Evolutionary conservation across 768 basidiomycete species (phyloP), one percentile per base, ranked within the genome.

Genomic region (Lentinula raphanica): DNA sequence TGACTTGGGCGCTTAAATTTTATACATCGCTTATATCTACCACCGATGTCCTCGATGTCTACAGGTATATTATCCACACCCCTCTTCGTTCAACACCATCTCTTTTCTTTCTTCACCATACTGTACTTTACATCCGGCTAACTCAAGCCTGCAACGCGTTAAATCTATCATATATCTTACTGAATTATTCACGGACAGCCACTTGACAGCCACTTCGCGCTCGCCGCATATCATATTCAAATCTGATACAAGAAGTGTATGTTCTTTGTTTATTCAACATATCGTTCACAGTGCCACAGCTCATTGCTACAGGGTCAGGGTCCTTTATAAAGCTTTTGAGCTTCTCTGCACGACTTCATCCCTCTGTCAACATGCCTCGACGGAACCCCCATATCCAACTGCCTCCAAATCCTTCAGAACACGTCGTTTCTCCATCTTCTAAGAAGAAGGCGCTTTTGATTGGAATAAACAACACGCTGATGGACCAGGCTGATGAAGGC

Each of bases 401-500:
- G 25, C 17, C 38, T 39, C 15, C 12, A 5, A 28, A 35, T 15
- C 39, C 15, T 28, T 31, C 54, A 46, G 54, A 45, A 17, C 8
- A 23, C 5, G 42, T 44, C 15, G 17, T 29, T 23, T 28, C 15
- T n/a, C 39, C 21, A 29, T 40, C 54, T 9, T n/a, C 11, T 17
- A 56, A 56, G 54, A 72, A 69, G 62, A 73, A 68, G 46, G 76
- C 75, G 0, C 56, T 77, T 2, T 60, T 77, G 23, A 69, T 77
- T 28, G 75, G 75, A 3, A 72, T 76, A 23, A 67, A 72, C 46
- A 69, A 72, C 50, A 63, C 54, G 5, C 31, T 56, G 61, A 63
- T 27, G 55, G 65, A 28, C 6, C 60, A 56, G n/a, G 53, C 44
- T 5, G 46, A 44, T 13, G 61, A 57, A 31, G 56, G 58, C 2